Evolutionary conservation across 2,329 filamentous ascomycete species (phyloP), one percentile per base, ranked within the genome.

Genomic region (Aureobasidium pullulans): DNA sequence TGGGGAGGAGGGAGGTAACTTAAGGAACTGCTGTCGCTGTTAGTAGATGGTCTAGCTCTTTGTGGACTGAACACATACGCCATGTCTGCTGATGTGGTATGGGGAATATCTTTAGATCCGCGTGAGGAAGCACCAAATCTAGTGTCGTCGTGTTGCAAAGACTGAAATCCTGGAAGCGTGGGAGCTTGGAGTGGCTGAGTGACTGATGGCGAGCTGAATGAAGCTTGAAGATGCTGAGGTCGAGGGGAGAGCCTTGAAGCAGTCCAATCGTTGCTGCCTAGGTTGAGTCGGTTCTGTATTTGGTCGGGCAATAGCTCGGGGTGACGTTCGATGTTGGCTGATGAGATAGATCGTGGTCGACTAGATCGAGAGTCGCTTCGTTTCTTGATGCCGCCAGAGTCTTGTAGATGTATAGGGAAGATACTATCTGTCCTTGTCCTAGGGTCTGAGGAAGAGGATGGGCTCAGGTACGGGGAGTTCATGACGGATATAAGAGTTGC

Each of bases 1-100:
- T 70, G 69, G 42, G 69, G 68, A 61, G 70, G 70, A 50, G 71
- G 68, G 28, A 72, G 65, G 62, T 69, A 70, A 31, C 69, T 69
- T 54, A 72, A 63, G 39, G 70, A 72, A 61, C 70, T 72, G 59
- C 50, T 37, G 13, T 7, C 4, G 9, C 6, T 2, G 16, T 61
- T 46, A 61, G 53, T 34, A 10, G 10, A 28, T 7, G 16, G 9
- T 31, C 16, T 36, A 37, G 31, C 6, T n/a, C 23, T 13, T n/a
- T 46, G 1, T 3, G 2, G 9, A 6, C 6, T 23, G 1, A 6
- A 1, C 37, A 61, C 67, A 61, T 62, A 72, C 70, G 69, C 71
- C 70, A 72, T 72, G 56, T 70, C 69, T 61, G 66, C 61, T 49
- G 66, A 60, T 37, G 68, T 63, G 31, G 52, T 44, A 31, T 64